Conservation (phyloP, 2,329 filamentous ascomycete species). For the Sporothrix humicola region DNA sequence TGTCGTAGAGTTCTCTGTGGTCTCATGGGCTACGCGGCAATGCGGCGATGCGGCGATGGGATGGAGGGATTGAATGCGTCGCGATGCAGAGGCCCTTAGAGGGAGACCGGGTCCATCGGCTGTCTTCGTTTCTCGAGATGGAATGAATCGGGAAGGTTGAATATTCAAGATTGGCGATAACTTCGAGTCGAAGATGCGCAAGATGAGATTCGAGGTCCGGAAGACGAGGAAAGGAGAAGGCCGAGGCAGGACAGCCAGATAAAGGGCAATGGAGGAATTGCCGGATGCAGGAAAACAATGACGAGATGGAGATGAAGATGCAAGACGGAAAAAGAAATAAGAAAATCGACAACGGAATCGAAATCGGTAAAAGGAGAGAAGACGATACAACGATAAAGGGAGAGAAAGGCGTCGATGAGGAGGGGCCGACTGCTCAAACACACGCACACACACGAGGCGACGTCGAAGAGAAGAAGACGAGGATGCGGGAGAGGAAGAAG, state of each 20-base stretch:
- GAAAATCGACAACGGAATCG: not conserved
- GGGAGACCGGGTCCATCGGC: not conserved
- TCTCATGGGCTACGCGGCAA: conserved; percentile 16
- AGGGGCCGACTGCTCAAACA: conserved; percentile 20
- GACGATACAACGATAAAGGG: not conserved
- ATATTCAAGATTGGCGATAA: not conserved
- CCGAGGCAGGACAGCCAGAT: conserved; percentile 8
- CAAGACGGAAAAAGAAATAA: not conserved
- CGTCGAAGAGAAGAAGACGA: not conserved
- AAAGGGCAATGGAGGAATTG: conserved; percentile 9
- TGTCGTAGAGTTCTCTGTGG: not conserved
- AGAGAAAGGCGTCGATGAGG: not conserved
- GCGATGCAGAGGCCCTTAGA: conserved; percentile 6
- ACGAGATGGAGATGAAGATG: not conserved
- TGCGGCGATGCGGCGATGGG: not conserved
- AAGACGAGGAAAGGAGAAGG: not conserved
- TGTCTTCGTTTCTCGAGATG: not conserved
- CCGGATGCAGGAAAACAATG: conserved; percentile 8
- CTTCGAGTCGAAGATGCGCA: not conserved
- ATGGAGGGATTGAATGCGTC: conserved; percentile 4
- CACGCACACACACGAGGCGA: conserved; percentile 16
- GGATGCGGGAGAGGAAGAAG: not conserved
- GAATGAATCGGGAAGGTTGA: not conserved
- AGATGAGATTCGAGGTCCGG: conserved; percentile 5
- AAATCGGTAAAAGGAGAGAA: not conserved